Conservation (phyloP, 2,329 filamentous ascomycete genomes). For the Neonectria ditissima region DNA sequence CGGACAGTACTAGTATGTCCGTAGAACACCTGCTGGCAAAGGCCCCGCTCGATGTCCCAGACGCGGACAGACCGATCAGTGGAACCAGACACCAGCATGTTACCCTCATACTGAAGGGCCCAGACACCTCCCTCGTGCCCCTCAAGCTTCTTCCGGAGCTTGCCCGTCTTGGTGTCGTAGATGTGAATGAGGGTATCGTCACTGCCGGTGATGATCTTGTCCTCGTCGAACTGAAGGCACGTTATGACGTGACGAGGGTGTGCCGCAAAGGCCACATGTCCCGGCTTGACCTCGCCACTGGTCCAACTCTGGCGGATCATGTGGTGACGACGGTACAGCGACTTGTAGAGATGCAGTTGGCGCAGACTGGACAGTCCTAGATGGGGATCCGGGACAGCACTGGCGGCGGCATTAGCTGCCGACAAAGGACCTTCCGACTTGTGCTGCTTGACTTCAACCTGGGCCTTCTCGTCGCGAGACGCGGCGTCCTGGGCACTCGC, state of each 20-base stretch:
- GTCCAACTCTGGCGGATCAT: constrained; percentile 95
- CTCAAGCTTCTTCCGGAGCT: constrained; percentile 82
- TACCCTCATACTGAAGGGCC: constrained; percentile 96
- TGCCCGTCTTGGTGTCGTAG: constrained; percentile 96
- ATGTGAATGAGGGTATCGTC: constrained; percentile 98
- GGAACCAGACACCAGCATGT: constrained; percentile 93
- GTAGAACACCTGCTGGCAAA: constrained; percentile 95
- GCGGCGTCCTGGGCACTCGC: constrained; percentile 61
- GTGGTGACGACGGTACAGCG: constrained; percentile 91
- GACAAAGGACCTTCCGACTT: constrained; percentile 86
- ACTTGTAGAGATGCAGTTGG: constrained; percentile 94
- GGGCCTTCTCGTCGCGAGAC: constrained; percentile 56
- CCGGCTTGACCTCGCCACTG: constrained; percentile 82
- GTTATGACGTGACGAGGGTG: constrained; percentile 97
- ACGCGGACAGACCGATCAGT: constrained; percentile 99
- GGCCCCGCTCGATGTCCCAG: constrained; percentile 95
- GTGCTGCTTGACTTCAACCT: constrained; percentile 59
- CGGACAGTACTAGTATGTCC: constrained; percentile 97
- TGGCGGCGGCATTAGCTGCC: constrained; percentile 84
- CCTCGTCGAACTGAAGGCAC: constrained; percentile 95
- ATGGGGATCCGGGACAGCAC: constrained; percentile 84
- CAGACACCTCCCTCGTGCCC: constrained; percentile 98
- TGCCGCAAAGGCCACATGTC: constrained; percentile 95
- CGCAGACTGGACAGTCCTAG: constrained; percentile 83
- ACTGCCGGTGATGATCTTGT: constrained; percentile 97